Percentiles rank a stretch among this genome's conserved stretches.
phyloP scores from a whole-genome alignment of 1,139 yeast species.

The Kurtzmaniella quercitrusa region DNA sequence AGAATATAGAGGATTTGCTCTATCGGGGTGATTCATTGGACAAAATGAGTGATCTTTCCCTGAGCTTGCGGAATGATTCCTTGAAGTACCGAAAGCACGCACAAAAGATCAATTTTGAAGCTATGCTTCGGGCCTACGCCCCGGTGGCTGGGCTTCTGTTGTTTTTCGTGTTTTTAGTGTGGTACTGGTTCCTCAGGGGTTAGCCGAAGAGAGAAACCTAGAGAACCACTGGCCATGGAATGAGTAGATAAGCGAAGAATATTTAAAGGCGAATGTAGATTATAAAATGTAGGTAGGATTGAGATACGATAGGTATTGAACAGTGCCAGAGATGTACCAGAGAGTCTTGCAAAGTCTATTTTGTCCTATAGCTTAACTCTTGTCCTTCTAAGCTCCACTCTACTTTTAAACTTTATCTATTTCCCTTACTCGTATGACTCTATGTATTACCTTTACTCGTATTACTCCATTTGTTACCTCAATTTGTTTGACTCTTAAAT shows the following conservation, averaged over 20 bases:
- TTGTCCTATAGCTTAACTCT: no score
- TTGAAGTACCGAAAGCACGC: conserved; percentile 88
- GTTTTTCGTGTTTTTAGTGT: conserved; percentile 70
- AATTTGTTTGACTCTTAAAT: no score
- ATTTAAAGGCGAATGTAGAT: background rate
- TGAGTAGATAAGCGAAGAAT: background rate
- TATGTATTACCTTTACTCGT: no score
- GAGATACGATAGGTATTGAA: no score
- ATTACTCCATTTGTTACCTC: no score
- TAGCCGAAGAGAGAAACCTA: no score
- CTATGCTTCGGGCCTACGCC: conserved; percentile 82
- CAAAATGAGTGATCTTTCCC: conserved; percentile 85
- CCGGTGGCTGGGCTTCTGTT: conserved; percentile 76
- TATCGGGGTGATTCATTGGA: conserved; percentile 95
- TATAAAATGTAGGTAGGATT: no score
- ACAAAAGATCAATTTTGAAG: conserved; percentile 83
- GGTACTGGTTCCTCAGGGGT: conserved; percentile 64
- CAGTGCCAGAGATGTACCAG: no score
- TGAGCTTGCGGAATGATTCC: conserved; percentile 75
- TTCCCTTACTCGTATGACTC: no score
- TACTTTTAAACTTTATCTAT: no score
- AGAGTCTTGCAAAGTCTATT: no score
- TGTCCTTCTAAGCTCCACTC: no score
- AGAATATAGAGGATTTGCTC: conserved; percentile 88
- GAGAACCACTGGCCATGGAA: background rate